These are phyloP conservation scores for Schizosaccharomyces pombe DNA, from an alignment of 805 yeast genomes.

Conservation along the genomic window DNA sequence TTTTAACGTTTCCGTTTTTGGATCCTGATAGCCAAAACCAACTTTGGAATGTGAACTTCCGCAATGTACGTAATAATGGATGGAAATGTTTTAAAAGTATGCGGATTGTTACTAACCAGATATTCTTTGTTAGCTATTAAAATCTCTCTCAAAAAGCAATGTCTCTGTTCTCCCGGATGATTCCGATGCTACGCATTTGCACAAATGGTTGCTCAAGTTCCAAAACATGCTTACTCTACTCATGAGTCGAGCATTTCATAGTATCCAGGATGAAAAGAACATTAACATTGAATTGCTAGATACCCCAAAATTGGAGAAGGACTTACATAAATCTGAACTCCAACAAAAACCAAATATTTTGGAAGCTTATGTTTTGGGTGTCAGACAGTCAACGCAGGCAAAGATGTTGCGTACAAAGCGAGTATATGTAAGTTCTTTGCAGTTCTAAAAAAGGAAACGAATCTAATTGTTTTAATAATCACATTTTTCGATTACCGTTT, in stretches of 20 bases:
- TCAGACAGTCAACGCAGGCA: too few species aligned
- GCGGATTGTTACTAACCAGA: not conserved
- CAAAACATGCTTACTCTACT: slow-evolving; percentile 5
- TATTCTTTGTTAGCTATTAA: not conserved
- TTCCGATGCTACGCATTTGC: not conserved
- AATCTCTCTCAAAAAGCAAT: not conserved
- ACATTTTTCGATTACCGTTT: not conserved
- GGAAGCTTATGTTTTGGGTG: not conserved
- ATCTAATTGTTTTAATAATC: not conserved
- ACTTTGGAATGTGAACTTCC: slow-evolving; percentile 64
- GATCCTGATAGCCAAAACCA: slow-evolving; percentile 26
- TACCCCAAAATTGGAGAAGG: not conserved
- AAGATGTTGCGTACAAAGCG: too few species aligned
- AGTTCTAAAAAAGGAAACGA: not conserved
- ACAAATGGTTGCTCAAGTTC: not conserved
- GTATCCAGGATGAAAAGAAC: not conserved
- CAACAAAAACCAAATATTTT: not conserved
- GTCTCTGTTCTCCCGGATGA: not conserved
- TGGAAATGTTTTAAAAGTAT: not conserved
- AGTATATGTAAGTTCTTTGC: too few species aligned
- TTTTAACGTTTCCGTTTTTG: slow-evolving; percentile 57
- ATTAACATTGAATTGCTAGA: not conserved
- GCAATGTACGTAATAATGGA: slow-evolving; percentile 19
- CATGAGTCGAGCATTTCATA: not conserved
- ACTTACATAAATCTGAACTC: not conserved